Percentiles rank a stretch among this genome's conserved stretches.
Conservation (phyloP, 2,329 filamentous ascomycete species). For the Diaporthe batatas region DNA sequence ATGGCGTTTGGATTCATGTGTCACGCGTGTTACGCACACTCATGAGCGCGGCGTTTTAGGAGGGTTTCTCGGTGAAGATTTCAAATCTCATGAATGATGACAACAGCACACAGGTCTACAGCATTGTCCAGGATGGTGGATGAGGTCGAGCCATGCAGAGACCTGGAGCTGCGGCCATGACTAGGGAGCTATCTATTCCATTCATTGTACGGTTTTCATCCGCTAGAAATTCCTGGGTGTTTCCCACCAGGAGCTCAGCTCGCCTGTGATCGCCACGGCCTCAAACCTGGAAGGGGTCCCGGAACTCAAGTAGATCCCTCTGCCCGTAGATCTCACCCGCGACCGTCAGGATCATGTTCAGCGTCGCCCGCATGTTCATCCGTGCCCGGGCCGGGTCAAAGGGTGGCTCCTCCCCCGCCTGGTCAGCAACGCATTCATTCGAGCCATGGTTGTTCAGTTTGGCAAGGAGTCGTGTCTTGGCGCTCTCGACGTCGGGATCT, state of each 20-base stretch:
- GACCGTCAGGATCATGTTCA: constrained; percentile 93
- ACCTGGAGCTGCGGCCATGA: neutral
- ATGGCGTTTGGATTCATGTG: constrained; percentile 30
- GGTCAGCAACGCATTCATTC: constrained; percentile 42
- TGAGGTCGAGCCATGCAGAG: constrained; percentile 21
- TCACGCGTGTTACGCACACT: constrained; percentile 23
- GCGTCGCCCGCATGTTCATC: constrained; percentile 74
- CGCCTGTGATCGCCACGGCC: constrained; percentile 13
- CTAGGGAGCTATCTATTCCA: constrained; percentile 21
- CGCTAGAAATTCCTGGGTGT: neutral
- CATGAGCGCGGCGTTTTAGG: constrained; percentile 39
- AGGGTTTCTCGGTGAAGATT: constrained; percentile 1
- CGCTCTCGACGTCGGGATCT: constrained; percentile 59
- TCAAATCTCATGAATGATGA: constrained; percentile 4
- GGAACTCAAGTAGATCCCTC: constrained; percentile 82
- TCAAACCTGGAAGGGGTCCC: constrained; percentile 70
- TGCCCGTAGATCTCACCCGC: constrained; percentile 92
- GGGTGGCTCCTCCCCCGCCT: constrained; percentile 48
- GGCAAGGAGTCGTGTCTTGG: constrained; percentile 62
- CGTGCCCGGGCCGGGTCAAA: constrained; percentile 52
- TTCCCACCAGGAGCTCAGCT: constrained; percentile 36
- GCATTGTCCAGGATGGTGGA: constrained; percentile 9
- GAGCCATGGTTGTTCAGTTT: constrained; percentile 52
- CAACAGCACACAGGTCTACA: neutral
- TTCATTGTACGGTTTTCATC: neutral